Percentiles rank a stretch among this genome's conserved stretches.
Evolutionary conservation across 257 asterid species (phyloP).

Genomic region (Anisodus tanguticus): DNA sequence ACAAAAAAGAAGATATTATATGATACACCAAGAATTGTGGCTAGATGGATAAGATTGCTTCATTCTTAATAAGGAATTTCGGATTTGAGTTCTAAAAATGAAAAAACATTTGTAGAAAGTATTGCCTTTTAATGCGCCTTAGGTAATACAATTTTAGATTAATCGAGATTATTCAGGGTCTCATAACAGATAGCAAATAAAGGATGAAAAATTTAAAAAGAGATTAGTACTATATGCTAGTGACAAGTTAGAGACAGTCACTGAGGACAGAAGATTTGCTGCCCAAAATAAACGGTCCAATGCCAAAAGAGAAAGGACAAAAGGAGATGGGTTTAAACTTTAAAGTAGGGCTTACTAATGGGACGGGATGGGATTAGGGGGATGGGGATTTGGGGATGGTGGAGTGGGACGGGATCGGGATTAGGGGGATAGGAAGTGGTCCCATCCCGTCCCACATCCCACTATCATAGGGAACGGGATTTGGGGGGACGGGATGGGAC

Average conservation of each 20-base stretch:
- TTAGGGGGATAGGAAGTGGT: too few relatives aligned
- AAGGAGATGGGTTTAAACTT: not conserved
- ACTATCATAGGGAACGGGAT: too few relatives aligned
- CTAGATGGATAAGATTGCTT: not conserved
- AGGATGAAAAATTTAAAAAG: too few relatives aligned
- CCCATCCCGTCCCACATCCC: too few relatives aligned
- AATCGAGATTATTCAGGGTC: accelerated
- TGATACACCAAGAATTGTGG: not conserved
- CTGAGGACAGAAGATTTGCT: not conserved
- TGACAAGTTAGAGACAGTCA: not conserved
- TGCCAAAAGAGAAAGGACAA: not conserved
- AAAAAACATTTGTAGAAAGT: not conserved
- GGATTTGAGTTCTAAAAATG: not conserved
- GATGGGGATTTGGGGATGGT: too few relatives aligned
- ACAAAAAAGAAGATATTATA: not conserved
- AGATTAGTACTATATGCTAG: not conserved
- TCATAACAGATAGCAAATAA: not conserved
- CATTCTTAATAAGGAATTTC: not conserved
- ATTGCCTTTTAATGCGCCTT: accelerated
- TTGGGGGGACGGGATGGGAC: too few relatives aligned
- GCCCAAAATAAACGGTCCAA: conserved; percentile 12
- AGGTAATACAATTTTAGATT: not conserved
- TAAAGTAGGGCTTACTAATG: not conserved
- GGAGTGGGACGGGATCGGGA: too few relatives aligned
- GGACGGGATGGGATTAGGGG: not conserved